Evolutionary conservation across 2,329 filamentous ascomycete genomes (phyloP), one percentile per base, ranked within the genome.

Genomic region (Epichloe sibirici): DNA sequence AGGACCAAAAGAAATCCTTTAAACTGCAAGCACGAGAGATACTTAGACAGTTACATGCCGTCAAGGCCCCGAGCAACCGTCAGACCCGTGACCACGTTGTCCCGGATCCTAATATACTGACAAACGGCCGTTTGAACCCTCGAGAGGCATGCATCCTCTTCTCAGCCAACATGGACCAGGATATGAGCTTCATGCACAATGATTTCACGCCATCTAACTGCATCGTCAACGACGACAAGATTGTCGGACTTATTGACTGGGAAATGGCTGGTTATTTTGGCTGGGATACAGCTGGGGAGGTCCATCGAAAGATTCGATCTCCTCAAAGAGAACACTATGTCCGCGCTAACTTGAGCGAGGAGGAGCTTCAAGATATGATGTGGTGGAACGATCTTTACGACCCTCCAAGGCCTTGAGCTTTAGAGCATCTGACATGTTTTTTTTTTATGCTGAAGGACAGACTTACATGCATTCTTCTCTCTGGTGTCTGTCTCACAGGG

Each of bases 261-360:
- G 69, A 71, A 57, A 71, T 71, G 68, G 68, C 69, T 42, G 69
- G 69, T 1, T 70, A 57, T 25, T 62, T 65, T 53, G 62, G 63
- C 9, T 64, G 64, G 63, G 54, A 62, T 49, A 61, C 57, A 34
- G 64, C 63, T 51, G 58, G 55, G 5, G 49, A 65, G 31, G 58
- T 66, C 2, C 64, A 66, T 45, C 28, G 49, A 2, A 54, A 53
- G 40, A 62, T 64, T 37, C 54, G 61, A 52, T 57, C 54, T 15
- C 58, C 61, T 9, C 52, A 56, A 34, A 57, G 57, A 46, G 58
- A 63, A 52, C 49, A 60, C 48, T 65, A 59, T 57, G 57, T 51
- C 4, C 48, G 44, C 28, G 53, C 46, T 44, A 52, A 55, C 48
- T 39, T 57, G 28, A 52, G 50, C 35, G 54, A 57, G 31, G 52